phyloP scores from a whole-genome alignment of 805 yeast genomes.

The Sungouiozyma intestinalis region DNA sequence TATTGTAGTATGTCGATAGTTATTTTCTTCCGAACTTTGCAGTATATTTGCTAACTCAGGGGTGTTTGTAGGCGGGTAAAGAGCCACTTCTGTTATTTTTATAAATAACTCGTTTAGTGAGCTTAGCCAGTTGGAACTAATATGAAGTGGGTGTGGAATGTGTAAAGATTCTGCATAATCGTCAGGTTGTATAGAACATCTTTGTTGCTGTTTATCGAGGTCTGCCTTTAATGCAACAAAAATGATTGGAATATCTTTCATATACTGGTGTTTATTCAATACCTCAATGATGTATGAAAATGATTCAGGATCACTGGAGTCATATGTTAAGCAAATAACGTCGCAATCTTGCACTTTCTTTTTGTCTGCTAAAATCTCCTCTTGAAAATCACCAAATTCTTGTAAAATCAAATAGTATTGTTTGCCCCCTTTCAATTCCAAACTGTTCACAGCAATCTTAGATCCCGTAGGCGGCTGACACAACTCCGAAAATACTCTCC shows the following conservation, averaged over 20 bases:
- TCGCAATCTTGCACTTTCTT: slow-evolving; percentile 74
- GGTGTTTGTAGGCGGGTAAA: slow-evolving; percentile 65
- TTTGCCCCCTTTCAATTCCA: slow-evolving; percentile 88
- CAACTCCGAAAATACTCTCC: slow-evolving; percentile 55
- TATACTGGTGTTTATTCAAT: slow-evolving; percentile 45
- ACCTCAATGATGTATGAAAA: slow-evolving; percentile 72
- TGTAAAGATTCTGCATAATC: slow-evolving; percentile 57
- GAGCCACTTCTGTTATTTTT: slow-evolving; percentile 82
- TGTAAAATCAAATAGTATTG: slow-evolving; percentile 88
- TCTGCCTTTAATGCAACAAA: slow-evolving; percentile 94
- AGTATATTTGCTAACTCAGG: slow-evolving; percentile 65
- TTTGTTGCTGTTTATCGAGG: slow-evolving; percentile 87
- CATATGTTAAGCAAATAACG: slow-evolving; percentile 81
- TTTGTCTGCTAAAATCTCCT: slow-evolving; percentile 61
- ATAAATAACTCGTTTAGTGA: slow-evolving; percentile 77
- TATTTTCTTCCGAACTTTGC: slow-evolving; percentile 32
- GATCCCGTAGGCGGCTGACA: slow-evolving; percentile 80
- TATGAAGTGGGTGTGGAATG: slow-evolving; percentile 78
- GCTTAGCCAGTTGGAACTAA: slow-evolving; percentile 82
- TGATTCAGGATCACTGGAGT: slow-evolving; percentile 92
- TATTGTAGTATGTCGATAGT: slow-evolving; percentile 39
- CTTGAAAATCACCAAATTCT: slow-evolving; percentile 77
- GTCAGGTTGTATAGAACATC: slow-evolving; percentile 81
- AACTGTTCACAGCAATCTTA: slow-evolving; percentile 77
- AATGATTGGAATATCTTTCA: slow-evolving; percentile 66